A percentile compares a stretch with the other conserved stretches of the same genome.
These are phyloP conservation scores for Aspergillus aculeatinus DNA, from an alignment of 2,329 filamentous ascomycete species.

Conservation along the genomic window DNA sequence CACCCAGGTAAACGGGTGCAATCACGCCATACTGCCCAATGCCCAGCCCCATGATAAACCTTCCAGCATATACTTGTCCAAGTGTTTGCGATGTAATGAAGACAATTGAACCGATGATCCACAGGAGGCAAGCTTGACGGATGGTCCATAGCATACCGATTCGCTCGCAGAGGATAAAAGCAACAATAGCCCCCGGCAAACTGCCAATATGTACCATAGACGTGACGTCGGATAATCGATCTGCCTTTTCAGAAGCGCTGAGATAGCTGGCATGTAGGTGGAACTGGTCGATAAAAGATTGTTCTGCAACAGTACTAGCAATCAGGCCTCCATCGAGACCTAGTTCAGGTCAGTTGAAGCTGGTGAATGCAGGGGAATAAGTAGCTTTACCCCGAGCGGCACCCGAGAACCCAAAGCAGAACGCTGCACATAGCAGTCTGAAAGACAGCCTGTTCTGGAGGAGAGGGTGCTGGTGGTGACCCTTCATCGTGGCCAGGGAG, in stretches of 20 bases:
- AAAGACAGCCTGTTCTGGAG: neutral
- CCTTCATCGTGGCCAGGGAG: neutral
- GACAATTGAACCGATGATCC: slow-evolving; percentile 29
- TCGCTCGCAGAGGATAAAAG: slow-evolving; percentile 28
- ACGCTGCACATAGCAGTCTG: slow-evolving; percentile 1
- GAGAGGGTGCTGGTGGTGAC: neutral
- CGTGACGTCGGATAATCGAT: slow-evolving; percentile 38
- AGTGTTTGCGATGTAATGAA: slow-evolving; percentile 32
- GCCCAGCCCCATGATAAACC: slow-evolving; percentile 35
- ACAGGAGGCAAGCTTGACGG: slow-evolving; percentile 20
- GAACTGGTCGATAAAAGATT: slow-evolving; percentile 21
- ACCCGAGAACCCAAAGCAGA: slow-evolving; percentile 6
- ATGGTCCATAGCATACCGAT: slow-evolving; percentile 29
- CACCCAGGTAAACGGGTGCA: slow-evolving; percentile 85
- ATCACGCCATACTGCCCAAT: slow-evolving; percentile 67
- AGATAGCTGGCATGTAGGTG: slow-evolving; percentile 11
- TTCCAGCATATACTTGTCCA: slow-evolving; percentile 31
- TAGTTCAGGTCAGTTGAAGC: slow-evolving; percentile 1
- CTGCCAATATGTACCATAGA: slow-evolving; percentile 44
- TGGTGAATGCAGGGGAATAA: neutral
- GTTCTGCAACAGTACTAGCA: slow-evolving; percentile 21
- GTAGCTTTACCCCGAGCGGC: slow-evolving; percentile 1
- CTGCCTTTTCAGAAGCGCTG: slow-evolving; percentile 25
- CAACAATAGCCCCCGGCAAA: slow-evolving; percentile 36
- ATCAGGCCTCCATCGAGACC: slow-evolving; percentile 25